These are phyloP conservation scores for Rhodotorula sp. DNA, from an alignment of 1,284 basidiomycete genomes.

Conservation along the genomic window DNA sequence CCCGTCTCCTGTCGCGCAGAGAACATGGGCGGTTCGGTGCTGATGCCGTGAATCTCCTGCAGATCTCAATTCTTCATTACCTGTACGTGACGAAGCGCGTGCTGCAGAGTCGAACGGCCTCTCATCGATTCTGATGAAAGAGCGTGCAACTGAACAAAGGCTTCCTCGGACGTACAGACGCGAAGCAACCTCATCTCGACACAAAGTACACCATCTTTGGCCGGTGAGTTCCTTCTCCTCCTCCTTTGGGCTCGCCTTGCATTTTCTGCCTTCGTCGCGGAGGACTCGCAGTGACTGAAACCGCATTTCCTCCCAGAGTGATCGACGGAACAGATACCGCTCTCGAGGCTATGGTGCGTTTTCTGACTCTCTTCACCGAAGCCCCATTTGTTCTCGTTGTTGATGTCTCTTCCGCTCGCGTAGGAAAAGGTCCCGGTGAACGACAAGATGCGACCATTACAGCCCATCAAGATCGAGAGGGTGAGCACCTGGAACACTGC, in stretches of 20 bases:
- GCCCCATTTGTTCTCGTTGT: background rate
- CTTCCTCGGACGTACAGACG: conserved; percentile 50
- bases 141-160: too few relatives aligned
- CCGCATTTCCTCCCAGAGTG: conserved; percentile 54
- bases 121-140: background rate
- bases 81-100: conserved; percentile 48
- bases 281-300: background rate
- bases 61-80: conserved; percentile 80
- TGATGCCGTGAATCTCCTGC: background rate
- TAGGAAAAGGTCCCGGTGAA: conserved; percentile 80
- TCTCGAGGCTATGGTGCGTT: conserved; percentile 66
- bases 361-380: background rate
- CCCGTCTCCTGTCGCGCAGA: conserved; percentile 7
- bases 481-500: conserved; percentile 54
- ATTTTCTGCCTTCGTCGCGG: too few relatives aligned
- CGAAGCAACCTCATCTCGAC: conserved; percentile 87
- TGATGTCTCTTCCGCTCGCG: background rate
- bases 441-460: conserved; percentile 80
- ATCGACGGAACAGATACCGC: conserved; percentile 89
- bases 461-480: conserved; percentile 74
- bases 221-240: conserved; percentile 47
- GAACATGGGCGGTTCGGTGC: too few relatives aligned
- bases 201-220: conserved; percentile 93
- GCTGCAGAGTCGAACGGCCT: background rate
- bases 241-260: rapidly evolving